Percentiles rank a stretch among this genome's conserved stretches.
Conservation (phyloP, 169 alveolate genomes). For the Condylostoma magnum region DNA sequence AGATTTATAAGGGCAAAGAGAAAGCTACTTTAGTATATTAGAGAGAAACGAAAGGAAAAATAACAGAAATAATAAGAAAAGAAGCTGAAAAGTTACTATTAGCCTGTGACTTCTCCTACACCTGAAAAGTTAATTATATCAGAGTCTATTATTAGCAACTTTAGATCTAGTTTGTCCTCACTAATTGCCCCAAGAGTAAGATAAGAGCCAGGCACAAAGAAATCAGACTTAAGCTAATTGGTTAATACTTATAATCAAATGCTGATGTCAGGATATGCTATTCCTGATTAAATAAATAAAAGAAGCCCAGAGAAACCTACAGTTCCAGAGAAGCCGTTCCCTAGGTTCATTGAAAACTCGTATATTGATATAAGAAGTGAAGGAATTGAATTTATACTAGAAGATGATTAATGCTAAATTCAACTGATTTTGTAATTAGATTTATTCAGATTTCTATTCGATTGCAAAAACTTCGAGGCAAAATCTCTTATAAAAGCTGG, state of each 20-base stretch:
- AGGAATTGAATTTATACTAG: not conserved
- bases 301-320: not conserved
- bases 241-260: not conserved
- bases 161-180: not conserved
- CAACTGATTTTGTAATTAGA: not conserved
- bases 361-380: not conserved
- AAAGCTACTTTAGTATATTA: not conserved
- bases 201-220: not conserved
- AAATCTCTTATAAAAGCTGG: too few relatives aligned
- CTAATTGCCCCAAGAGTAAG: not conserved
- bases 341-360: not conserved
- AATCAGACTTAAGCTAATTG: not conserved
- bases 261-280: not conserved
- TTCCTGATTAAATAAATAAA: not conserved
- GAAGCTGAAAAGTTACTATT: not conserved
- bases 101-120: not conserved
- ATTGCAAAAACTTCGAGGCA: too few relatives aligned
- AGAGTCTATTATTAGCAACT: not conserved
- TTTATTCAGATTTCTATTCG: too few relatives aligned
- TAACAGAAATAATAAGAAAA: not conserved
- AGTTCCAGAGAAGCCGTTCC: not conserved
- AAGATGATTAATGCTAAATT: not conserved
- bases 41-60: not conserved
- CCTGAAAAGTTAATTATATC: not conserved
- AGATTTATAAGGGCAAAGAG: conserved; percentile 11